Evolutionary conservation across 495 filamentous ascomycete species (phyloP), one percentile per base, ranked within the genome.

Genomic region (Penicillium argentinense): DNA sequence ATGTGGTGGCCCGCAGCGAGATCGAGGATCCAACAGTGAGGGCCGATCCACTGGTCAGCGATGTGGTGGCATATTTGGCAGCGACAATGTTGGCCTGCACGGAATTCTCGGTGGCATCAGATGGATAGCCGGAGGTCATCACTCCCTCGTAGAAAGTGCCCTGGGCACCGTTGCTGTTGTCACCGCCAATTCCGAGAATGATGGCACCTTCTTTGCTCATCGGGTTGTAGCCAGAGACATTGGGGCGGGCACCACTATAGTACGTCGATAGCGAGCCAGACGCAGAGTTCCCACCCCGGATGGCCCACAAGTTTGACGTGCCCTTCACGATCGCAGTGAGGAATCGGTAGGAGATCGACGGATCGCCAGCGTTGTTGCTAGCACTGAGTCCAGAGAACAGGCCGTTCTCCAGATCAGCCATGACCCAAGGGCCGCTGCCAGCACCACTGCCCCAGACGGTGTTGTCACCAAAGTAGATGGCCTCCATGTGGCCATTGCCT

Each of bases 111-210:
- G 73, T 78, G 26, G 62, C 71, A 47, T 79, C 77, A 16, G 77
- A 68, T 2, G 79, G 79, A 51, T 79, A 82, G 25, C 79, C 77
- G 5, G 68, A 62, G 43, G 79, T 81, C 78, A 82, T 79, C 1
- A 73, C 79, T 28, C 79, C 79, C 57, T 82, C 78, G 61, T 82
- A 82, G 65, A 80, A 81, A 0, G 79, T 82, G 28, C 79, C 79
- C 60, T 82, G 77, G 14, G 69, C 77, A 45, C 72, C 43, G 39
- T 57, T 54, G 47, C 77, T 81, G 61, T 82, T 81, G 42, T 81
- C 77, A 13, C 77, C 77, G 39, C 78, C 78, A 38, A 79, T 81
- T 25, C 78, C 77, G 25, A 81, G 78, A 50, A 82, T 75, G 43
- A 82, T 80, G 41, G 79, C 73, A n/a, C 78, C 77, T 45, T 82